Evolutionary conservation across 176 grass and related monocot genomes (phyloP), one percentile per base, ranked within the genome.

Genomic region (Phyllostachys edulis): DNA sequence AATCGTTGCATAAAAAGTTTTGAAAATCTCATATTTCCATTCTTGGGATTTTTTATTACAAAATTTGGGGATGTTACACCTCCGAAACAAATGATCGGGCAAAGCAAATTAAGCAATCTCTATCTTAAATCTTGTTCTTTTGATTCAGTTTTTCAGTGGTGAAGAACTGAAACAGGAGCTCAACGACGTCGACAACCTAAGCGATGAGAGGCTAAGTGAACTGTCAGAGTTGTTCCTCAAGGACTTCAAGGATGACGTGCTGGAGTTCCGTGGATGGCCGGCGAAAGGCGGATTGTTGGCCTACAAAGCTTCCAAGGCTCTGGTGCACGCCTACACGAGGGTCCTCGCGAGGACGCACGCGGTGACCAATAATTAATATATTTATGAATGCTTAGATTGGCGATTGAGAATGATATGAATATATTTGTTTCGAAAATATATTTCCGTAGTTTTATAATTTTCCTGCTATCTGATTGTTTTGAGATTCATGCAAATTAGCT

Each of bases 291-390:
- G 3, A 3, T 26, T 24, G 24, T 73, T 81, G 32, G 85, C 88
- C n/a, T 93, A 93, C 83, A 75, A 10, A 32, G 44, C 84, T 18
- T 85, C 91, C 14, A 93, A 93, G 87, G 54, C 55, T 7, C 55
- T 60, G 21, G 2, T 80, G 27, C 41, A 85, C 68, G 78, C 82
- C 20, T 88, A 94, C 79, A 80, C 91, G 42, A 90, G 88, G 36
- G 26, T 93, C 11, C 29, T 93, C 5, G 91, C 91, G 32, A 85
- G 73, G 73, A 75, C 6, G 72, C 77, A 82, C 61, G 80, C n/a
- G n/a, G n/a, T n/a, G n/a, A n/a, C n/a, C n/a, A n/a, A n/a, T n/a
- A n/a, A n/a, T n/a, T n/a, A n/a, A 39, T 6, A 39, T 36, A 36
- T 36, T n/a, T n/a, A n/a, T n/a, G n/a, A n/a, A n/a, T n/a, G n/a